These are phyloP conservation scores for Botrytis elliptica DNA, from an alignment of 2,329 filamentous ascomycete genomes.

Conservation along the genomic window DNA sequence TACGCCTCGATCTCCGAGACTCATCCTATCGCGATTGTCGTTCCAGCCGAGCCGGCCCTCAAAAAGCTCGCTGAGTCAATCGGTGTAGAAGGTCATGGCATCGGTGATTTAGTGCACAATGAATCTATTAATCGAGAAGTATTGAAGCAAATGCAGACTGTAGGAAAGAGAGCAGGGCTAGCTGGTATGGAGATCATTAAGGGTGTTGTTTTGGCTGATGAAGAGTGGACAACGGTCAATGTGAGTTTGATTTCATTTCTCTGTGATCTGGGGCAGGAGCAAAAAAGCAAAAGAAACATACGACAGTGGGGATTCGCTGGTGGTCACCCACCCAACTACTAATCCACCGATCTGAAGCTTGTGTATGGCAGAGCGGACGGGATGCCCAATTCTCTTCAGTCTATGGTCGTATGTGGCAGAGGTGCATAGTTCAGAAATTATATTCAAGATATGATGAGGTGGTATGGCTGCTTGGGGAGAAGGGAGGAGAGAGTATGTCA, in stretches of 20 bases:
- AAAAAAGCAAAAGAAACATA: neutral
- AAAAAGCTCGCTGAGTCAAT: constrained; percentile 15
- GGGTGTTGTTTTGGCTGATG: constrained; percentile 39
- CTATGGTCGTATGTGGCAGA: neutral
- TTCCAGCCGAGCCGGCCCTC: constrained; percentile 44
- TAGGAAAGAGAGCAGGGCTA: constrained; percentile 14
- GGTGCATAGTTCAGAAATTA: rapidly evolving
- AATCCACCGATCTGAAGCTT: constrained; percentile 10
- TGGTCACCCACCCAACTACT: constrained; percentile 10
- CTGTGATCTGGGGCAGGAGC: too few relatives aligned
- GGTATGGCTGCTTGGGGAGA: neutral
- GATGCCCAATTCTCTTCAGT: constrained; percentile 11
- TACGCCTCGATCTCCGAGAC: constrained; percentile 72
- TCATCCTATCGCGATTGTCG: constrained; percentile 78
- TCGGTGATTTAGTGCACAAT: constrained; percentile 10
- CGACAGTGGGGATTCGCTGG: neutral
- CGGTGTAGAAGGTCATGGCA: neutral
- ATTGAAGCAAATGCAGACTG: constrained; percentile 14
- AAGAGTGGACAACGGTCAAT: constrained; percentile 31
- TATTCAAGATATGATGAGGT: neutral
- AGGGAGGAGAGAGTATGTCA: too few relatives aligned
- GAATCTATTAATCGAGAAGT: constrained; percentile 5
- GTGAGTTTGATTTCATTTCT: constrained; percentile 29
- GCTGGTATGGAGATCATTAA: constrained; percentile 17
- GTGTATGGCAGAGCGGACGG: constrained; percentile 10